Base-by-base conservation (phyloP, 768 basidiomycete species). In the Auricularia sp. region DNA sequence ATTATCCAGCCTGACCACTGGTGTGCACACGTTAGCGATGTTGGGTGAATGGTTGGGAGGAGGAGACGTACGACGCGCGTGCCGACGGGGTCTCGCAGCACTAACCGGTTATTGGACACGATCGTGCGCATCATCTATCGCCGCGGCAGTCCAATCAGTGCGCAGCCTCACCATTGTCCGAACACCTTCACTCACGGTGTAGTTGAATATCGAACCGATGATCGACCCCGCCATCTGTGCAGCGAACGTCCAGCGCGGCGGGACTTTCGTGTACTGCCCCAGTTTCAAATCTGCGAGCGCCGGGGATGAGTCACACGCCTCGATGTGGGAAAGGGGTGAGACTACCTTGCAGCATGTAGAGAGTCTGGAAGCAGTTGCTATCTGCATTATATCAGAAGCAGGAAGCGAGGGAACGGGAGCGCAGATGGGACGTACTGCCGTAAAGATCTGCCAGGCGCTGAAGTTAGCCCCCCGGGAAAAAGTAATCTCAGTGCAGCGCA, bases 251-350 rank as follows among this genome's bases (percentile, higher is more conserved):
- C 75, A 68, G 10, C 80, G 71, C 5, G 83, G 84, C 1, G 81
- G 79, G 60, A 84, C 73, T 70, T 85, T 84, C 33, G 75, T 79
- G 69, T 83, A 83, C 67, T 83, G 82, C 12, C 81, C 84, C 18
- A 83, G 73, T 69, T 84, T 83, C 36, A 82, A 70, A 70, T 81
- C 81, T 75, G 67, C 65, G 29, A 29, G 0, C 29, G 29, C 29
- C 29, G 29, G 29, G 29, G 0, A 29, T 29, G 29, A 29, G 29
- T 2, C 29, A 3, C 29, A n/a, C n/a, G n/a, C n/a, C n/a, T n/a
- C n/a, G n/a, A 3, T 2, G 29, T 3, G 29, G 29, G 29, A 29
- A 29, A 29, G 29, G 29, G 29, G 29, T 29, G 29, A 29, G 29
- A 29, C 29, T 29, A 76, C 80, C 80, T 76, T 82, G 81, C 21